Conservation (phyloP, 768 basidiomycete genomes). For the Suillus weaverae region DNA sequence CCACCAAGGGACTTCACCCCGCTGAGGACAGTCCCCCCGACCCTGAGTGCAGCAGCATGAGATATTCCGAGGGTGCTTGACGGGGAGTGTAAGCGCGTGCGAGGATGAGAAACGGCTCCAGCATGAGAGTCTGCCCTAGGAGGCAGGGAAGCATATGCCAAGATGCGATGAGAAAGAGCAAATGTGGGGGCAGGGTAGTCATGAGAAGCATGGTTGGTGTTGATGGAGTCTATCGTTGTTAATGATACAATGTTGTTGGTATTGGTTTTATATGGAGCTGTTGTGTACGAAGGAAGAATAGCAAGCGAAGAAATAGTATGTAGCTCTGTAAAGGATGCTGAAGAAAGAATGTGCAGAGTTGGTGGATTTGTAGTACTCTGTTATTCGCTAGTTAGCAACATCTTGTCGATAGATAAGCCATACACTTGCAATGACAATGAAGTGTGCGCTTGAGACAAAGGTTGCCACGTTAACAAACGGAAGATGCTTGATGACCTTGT, state of each 20-base stretch:
- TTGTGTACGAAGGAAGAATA: conserved; percentile 43
- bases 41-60: conserved; percentile 54
- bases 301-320: conserved; percentile 48
- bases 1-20: conserved; percentile 67
- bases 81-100: conserved; percentile 25
- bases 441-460: conserved; percentile 47
- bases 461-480: conserved; percentile 41
- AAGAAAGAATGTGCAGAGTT: conserved; percentile 55
- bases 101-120: conserved; percentile 18
- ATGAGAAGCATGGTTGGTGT: conserved; percentile 10
- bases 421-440: conserved; percentile 58
- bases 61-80: conserved; percentile 34
- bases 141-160: conserved; percentile 54
- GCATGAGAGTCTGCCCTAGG: conserved; percentile 26
- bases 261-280: conserved; percentile 31
- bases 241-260: conserved; percentile 41
- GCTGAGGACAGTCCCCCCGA: conserved; percentile 61
- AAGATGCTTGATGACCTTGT: conserved; percentile 51
- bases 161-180: conserved; percentile 59
- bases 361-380: conserved; percentile 61
- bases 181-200: conserved; percentile 47
- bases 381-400: conserved; percentile 2
- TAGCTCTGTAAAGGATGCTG: conserved; percentile 51
- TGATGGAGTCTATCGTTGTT: conserved; percentile 31
- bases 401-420: neutral